phyloP scores from a whole-genome alignment of 768 basidiomycete species.

The Naganishia antarctica region DNA sequence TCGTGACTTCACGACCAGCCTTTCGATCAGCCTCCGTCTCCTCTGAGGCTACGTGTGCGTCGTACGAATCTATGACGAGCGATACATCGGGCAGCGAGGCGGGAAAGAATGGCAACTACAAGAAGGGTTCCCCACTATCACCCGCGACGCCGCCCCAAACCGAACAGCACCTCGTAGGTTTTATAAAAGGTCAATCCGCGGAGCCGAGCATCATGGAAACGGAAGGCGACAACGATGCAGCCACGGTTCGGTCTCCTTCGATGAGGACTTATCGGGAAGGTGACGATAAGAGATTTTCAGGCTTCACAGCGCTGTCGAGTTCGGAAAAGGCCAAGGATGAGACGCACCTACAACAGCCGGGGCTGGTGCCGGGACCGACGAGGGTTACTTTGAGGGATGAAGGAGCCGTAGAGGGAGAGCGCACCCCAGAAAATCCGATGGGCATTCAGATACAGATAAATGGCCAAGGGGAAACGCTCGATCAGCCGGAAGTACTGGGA shows the following conservation, averaged over 20 bases:
- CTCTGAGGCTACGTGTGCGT: constrained; percentile 5
- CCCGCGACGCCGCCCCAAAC: constrained; percentile 10
- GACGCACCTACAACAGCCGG: neutral
- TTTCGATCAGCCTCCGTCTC: constrained; percentile 17
- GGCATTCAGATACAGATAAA: neutral
- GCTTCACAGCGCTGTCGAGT: neutral
- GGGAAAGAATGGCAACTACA: neutral
- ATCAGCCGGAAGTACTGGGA: neutral
- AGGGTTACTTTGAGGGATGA: constrained; percentile 10
- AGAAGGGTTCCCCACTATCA: neutral
- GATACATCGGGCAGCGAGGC: constrained; percentile 5
- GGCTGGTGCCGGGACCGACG: constrained; percentile 3
- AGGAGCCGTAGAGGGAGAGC: neutral
- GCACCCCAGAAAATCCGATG: neutral
- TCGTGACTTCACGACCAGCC: constrained; percentile 12
- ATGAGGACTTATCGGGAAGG: constrained; percentile 18
- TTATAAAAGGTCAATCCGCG: neutral
- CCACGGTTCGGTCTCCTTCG: constrained; percentile 14
- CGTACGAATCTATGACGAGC: constrained; percentile 14
- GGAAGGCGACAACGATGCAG: constrained; percentile 11
- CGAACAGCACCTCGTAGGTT: neutral
- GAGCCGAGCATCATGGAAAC: neutral
- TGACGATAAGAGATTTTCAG: neutral
- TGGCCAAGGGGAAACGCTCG: neutral
- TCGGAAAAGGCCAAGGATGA: too few relatives aligned